Evolutionary conservation across 192 early-diverging fungal species (phyloP).

Genomic region (Coemansia sp.): DNA sequence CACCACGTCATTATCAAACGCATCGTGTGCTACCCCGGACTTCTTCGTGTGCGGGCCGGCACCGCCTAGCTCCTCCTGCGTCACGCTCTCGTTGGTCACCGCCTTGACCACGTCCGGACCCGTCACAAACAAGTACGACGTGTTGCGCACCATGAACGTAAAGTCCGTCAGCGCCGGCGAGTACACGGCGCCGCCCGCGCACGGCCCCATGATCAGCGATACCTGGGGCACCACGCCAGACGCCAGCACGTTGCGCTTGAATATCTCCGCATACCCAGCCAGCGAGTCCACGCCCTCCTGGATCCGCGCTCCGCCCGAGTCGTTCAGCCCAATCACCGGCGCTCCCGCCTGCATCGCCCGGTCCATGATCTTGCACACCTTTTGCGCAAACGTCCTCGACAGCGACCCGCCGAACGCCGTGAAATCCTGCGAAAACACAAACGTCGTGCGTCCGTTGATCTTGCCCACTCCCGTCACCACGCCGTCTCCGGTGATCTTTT

Average conservation of each 20-base stretch:
- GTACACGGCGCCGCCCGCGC: slow-evolving; percentile 96
- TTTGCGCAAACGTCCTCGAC: slow-evolving; percentile 81
- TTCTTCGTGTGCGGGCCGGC: slow-evolving; percentile 83
- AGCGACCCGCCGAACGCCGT: slow-evolving; percentile 90
- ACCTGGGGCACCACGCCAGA: slow-evolving; percentile 95
- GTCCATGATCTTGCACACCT: slow-evolving; percentile 94
- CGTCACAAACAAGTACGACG: slow-evolving; percentile 94
- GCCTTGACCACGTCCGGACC: slow-evolving; percentile 96
- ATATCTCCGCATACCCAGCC: slow-evolving; percentile 95
- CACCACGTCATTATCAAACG: slow-evolving; percentile 93
- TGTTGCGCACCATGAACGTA: slow-evolving; percentile 94
- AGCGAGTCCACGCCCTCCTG: slow-evolving; percentile 97
- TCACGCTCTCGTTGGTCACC: slow-evolving; percentile 91
- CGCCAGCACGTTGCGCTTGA: slow-evolving; percentile 86
- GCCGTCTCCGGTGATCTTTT: slow-evolving; percentile 87
- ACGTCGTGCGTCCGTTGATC: slow-evolving; percentile 84
- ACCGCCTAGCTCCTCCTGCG: slow-evolving; percentile 93
- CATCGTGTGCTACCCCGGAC: slow-evolving; percentile 88
- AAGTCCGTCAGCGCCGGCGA: slow-evolving; percentile 96
- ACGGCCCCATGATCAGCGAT: slow-evolving; percentile 96
- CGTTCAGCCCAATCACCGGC: slow-evolving; percentile 93
- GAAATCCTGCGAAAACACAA: slow-evolving; percentile 91
- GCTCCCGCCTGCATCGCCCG: slow-evolving; percentile 86
- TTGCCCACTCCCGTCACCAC: slow-evolving; percentile 96
- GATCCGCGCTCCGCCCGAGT: slow-evolving; percentile 96